phyloP scores from a whole-genome alignment of 495 filamentous ascomycete species.

The Platismatia glauca region DNA sequence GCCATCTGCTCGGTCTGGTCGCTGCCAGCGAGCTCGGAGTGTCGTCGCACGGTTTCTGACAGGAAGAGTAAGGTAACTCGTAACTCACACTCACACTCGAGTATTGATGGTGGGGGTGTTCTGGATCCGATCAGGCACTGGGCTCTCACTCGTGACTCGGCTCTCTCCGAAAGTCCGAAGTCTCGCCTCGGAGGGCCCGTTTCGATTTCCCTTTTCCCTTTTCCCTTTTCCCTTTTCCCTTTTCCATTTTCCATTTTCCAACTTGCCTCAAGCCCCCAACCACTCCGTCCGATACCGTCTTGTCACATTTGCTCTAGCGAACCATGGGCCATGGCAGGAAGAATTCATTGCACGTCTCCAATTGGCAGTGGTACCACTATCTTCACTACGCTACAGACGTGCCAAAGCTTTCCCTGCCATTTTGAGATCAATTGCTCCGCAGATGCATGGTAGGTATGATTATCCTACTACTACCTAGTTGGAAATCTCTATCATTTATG shows the following conservation, averaged over 20 bases:
- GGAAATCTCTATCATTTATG: not conserved
- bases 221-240: too few species aligned
- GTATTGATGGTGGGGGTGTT: too few species aligned
- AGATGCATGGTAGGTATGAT: not conserved
- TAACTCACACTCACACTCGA: too few species aligned
- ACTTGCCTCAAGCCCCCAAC: too few species aligned
- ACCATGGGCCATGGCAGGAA: too few species aligned
- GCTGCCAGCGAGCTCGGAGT: conserved; percentile 12
- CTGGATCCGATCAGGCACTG: not conserved
- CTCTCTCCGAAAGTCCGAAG: not conserved
- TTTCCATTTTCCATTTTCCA: too few species aligned
- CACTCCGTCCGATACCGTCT: too few species aligned
- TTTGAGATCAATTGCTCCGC: not conserved
- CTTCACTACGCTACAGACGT: not conserved
- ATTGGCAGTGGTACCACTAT: not conserved
- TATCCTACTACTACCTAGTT: not conserved
- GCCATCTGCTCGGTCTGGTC: conserved; percentile 36
- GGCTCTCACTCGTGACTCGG: not conserved
- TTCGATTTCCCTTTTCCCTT: too few species aligned
- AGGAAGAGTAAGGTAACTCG: not conserved
- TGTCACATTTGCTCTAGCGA: too few species aligned
- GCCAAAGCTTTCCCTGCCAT: too few species aligned
- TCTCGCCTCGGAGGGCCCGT: not conserved
- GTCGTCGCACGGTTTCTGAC: conserved; percentile 3
- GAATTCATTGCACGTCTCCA: not conserved